Evolutionary conservation across 495 filamentous ascomycete genomes (phyloP), one percentile per base, ranked within the genome.

Genomic region (Glonium stellatum): DNA sequence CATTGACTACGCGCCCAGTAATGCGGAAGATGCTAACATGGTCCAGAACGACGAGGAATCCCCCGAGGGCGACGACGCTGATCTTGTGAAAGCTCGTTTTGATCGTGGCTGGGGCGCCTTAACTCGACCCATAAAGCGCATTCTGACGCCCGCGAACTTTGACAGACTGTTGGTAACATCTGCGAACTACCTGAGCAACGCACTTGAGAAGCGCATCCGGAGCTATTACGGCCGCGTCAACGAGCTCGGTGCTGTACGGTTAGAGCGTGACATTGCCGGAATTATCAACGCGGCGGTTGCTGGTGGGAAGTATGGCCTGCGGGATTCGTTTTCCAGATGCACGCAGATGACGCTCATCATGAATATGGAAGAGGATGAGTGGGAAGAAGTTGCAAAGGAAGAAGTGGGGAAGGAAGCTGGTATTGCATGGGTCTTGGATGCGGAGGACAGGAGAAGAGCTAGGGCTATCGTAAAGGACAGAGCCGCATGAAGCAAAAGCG

Each of bases 311-410:
- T 98, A 96, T 71, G 82, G 82, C 1, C 80, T 96, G 48, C 76
- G 92, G 12, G 92, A 96, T 68, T 69, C 81, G 13, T 97, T 98
- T 77, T 80, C 79, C 53, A 82, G 83, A 61, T 89, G 89, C 57
- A 78, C 82, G 62, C 92, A 98, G 79, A 88, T 97, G 61, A 83
- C 86, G 50, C 80, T 96, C 74, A 81, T 96, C 4, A 88, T 95
- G 68, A 92, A 92, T 60, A 95, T 97, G 91, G 93, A 98, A 71
- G 91, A 95, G 18, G 93, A 98, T 58, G 95, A 98, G 73, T 96
- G 92, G 89, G 89, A 91, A 52, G 92, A 92, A 71, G 70, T 88
- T 8, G 41, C 19, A 70, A 73, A 77, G 55, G 76, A 74, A 15
- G 72, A 69, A 5, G 74, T 74, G 39, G 75, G 76, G 8, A 74